Evolutionary conservation across 495 filamentous ascomycete species (phyloP), one percentile per base, ranked within the genome.

Genomic region (Aspergillus mulundensis): DNA sequence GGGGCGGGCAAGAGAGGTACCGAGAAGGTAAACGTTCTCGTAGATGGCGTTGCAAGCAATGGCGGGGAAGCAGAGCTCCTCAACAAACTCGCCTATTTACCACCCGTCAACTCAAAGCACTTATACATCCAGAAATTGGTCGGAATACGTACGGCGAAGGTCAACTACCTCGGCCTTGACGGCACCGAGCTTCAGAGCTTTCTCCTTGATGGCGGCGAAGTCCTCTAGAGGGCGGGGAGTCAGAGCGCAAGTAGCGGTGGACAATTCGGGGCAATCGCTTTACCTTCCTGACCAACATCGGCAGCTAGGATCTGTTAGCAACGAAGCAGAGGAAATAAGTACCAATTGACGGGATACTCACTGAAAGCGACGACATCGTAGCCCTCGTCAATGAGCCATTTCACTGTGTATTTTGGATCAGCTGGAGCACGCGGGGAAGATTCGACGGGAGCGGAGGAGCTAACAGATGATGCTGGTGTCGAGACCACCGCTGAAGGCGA

Each of bases 51-150:
- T 93, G 81, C 87, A 91, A 55, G 58, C 58, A 62, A 96, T 84
- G 53, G 93, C 93, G 48, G 83, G 87, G 83, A 87, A 93, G 75
- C 90, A 90, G 14, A 96, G 79, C 76, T 95, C 81, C 63, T 92
- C 87, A 61, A 95, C 83, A 61, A 96, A 92, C 70, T 92, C 86
- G 38, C 54, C 54, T 57, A 18, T 30, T 44, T 24, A 36, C 46
- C 38, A 23, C 24, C 7, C 21, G 40, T 50, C 34, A 57, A 34
- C 10, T 15, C 11, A 20, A 38, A 11, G 16, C 19, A 2, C 50
- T 24, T 14, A 18, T 36, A 19, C 25, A 30, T 30, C n/a, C 14
- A 36, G 24, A 38, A 50, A 38, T 50, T 36, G 39, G 12, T 3
- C 5, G 7, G 15, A 42, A 24, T 48, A 58, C 60, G 16, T 58